Base-by-base conservation (phyloP, 2,329 filamentous ascomycete genomes). In the Xylaria sp. region DNA sequence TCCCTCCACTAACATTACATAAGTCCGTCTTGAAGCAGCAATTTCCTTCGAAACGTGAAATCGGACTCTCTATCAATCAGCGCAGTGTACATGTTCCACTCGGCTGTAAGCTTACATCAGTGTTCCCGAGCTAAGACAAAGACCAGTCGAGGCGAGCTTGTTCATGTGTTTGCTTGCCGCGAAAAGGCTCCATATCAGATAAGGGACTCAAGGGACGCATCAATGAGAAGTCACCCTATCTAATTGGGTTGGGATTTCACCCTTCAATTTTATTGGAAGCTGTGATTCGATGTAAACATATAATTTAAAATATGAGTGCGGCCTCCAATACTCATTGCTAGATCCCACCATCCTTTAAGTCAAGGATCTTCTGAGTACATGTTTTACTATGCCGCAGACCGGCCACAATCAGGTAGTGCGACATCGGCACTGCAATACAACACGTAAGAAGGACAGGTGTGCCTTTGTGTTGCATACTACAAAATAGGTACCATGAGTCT, bases 351-450 rank as follows among this genome's bases (percentile, higher is more conserved):
- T 14, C 9, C 23, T 40, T 21, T 21, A n/a, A 31, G 7, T 25
- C n/a, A 40, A 23, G 28, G 38, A 65, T 43, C 53, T 25, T n/a
- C 19, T 45, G 3, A 45, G 51, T 19, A 17, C 15, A 35, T 62
- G 57, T 62, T 49, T 60, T 43, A 60, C 47, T 43, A 1, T 57
- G 38, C 17, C 62, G 31, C 40, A 63, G 42, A 56, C 58, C 51
- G 28, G 21, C 42, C 37, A 31, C 33, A 25, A 33, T 47, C 28
- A 6, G 43, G 62, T 57, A 35, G 19, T 17, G 62, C 58, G 31
- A 50, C 45, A 57, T 55, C 37, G 47, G 58, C 12, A 19, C 19
- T 43, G 52, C 54, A 33, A 12, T 7, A 57, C 54, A 25, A 1
- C 12, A 53, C 33, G 35, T 47, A 38, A 25, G 19, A 31, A 17